phyloP scores from a whole-genome alignment of 228 moss, liverwort and hornwort genomes.

The Sphagnum fallax region DNA sequence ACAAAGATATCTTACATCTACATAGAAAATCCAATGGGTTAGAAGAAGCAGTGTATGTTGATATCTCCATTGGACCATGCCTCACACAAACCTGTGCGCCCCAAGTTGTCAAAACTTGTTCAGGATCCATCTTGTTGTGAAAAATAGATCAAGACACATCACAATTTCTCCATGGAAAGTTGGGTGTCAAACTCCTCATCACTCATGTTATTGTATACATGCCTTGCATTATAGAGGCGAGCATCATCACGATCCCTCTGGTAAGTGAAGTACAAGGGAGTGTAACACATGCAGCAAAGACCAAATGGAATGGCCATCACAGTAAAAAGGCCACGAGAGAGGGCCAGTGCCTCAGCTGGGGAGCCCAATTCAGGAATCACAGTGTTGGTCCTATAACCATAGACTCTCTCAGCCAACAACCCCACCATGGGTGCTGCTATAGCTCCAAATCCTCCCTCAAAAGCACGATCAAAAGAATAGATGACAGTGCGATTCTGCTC shows the following conservation, averaged over 20 bases:
- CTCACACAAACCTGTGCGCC: too few relatives aligned
- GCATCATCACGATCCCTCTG: constrained; percentile 37
- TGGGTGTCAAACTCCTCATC: not conserved
- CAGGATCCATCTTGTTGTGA: too few relatives aligned
- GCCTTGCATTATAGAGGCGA: not conserved
- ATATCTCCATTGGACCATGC: too few relatives aligned
- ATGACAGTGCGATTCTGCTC: constrained; percentile 79
- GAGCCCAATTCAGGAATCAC: constrained; percentile 63
- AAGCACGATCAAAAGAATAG: constrained; percentile 87
- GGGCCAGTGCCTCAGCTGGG: constrained; percentile 64
- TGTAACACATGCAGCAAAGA: constrained; percentile 81
- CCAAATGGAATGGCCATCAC: constrained; percentile 93
- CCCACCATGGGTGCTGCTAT: constrained; percentile 84
- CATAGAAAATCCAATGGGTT: too few relatives aligned
- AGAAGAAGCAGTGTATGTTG: too few relatives aligned
- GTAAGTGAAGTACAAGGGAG: constrained; percentile 85
- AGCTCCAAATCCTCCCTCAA: constrained; percentile 85
- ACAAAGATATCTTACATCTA: too few relatives aligned
- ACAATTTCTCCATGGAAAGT: too few relatives aligned
- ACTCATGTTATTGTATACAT: not conserved
- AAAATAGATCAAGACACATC: too few relatives aligned
- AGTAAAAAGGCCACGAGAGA: constrained; percentile 71
- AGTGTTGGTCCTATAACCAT: constrained; percentile 59
- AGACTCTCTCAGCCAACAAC: constrained; percentile 73
- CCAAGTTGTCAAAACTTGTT: too few relatives aligned